Evolutionary conservation across 2,329 filamentous ascomycete genomes (phyloP).

Genomic region (Fusarium sp.): DNA sequence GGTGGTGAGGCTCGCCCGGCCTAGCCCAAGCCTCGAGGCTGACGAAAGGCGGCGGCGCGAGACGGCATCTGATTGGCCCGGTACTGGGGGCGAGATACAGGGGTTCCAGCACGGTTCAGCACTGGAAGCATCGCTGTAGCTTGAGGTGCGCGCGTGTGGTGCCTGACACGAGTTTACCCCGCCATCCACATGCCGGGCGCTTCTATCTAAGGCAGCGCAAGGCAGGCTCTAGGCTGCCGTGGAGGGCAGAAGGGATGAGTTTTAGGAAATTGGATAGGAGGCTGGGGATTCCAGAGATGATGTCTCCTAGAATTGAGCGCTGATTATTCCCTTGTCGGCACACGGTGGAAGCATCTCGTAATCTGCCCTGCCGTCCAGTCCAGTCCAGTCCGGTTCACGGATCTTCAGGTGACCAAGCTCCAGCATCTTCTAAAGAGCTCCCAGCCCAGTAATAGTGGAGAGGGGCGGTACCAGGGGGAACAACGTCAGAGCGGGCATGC

Average conservation of each 20-base stretch:
- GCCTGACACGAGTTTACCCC: constrained; percentile 33
- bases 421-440: constrained; percentile 43
- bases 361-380: constrained; percentile 3
- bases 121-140: constrained; percentile 28
- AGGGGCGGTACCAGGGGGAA: constrained; percentile 26
- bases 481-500: constrained; percentile 41
- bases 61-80: constrained; percentile 29
- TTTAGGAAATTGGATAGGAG: neutral
- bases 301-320: neutral
- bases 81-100: constrained; percentile 9
- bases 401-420: constrained; percentile 27
- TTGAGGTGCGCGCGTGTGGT: constrained; percentile 2
- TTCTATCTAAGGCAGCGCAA: constrained; percentile 11
- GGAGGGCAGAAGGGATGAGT: neutral
- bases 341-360: constrained; percentile 20
- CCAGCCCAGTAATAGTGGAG: constrained; percentile 43
- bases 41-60: constrained; percentile 32
- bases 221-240: constrained; percentile 26
- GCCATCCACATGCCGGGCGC: constrained; percentile 40
- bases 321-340: neutral
- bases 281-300: neutral
- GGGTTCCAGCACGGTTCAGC: constrained; percentile 8
- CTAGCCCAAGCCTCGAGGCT: constrained; percentile 42
- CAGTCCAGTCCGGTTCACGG: neutral
- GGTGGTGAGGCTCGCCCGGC: constrained; percentile 46